A percentile compares a stretch with the other conserved stretches of the same genome.
phyloP scores from a whole-genome alignment of 768 basidiomycete species.

The Ramaria sp. region DNA sequence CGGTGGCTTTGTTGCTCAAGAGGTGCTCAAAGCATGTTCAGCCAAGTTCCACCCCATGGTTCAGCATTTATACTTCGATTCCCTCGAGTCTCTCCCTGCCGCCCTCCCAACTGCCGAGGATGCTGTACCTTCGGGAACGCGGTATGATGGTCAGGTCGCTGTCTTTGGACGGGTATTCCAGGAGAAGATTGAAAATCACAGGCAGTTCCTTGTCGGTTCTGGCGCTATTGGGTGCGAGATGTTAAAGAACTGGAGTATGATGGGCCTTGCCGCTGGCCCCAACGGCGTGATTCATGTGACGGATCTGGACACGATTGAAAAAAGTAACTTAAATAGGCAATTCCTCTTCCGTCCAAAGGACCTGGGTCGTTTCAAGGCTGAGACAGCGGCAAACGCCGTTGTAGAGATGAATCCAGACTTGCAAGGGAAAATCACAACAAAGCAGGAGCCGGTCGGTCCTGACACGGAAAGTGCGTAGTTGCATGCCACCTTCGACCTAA shows the following conservation, averaged over 20 bases:
- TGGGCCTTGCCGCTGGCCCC: slow-evolving; percentile 78
- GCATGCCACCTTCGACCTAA: slow-evolving; percentile 6
- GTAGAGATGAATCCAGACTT: slow-evolving; percentile 94
- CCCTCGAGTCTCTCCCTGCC: slow-evolving; percentile 84
- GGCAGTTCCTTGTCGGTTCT: slow-evolving; percentile 96
- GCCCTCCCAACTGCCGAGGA: slow-evolving; percentile 71
- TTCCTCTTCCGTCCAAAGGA: slow-evolving; percentile 97
- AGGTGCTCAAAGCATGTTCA: slow-evolving; percentile 92
- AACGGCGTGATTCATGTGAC: slow-evolving; percentile 85
- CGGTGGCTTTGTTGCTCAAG: slow-evolving; percentile 97
- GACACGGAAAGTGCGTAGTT: slow-evolving; percentile 75
- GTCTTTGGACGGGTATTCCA: slow-evolving; percentile 95
- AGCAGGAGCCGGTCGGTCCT: slow-evolving; percentile 89
- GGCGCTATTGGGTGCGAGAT: slow-evolving; percentile 99
- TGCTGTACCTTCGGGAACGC: slow-evolving; percentile 66
- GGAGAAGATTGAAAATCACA: slow-evolving; percentile 76
- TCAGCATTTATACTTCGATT: slow-evolving; percentile 95
- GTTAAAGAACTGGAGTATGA: slow-evolving; percentile 99
- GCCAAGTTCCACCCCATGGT: slow-evolving; percentile 97
- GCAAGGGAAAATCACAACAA: slow-evolving; percentile 72
- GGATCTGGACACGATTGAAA: slow-evolving; percentile 97
- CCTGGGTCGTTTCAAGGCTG: slow-evolving; percentile 93
- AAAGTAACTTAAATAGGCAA: slow-evolving; percentile 96
- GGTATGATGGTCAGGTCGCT: slow-evolving; percentile 92
- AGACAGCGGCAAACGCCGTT: slow-evolving; percentile 85